Percentiles rank a stretch among this genome's conserved stretches.
Evolutionary conservation across 73 alveolate genomes (phyloP).

Genomic region (Loxodes magnus): DNA sequence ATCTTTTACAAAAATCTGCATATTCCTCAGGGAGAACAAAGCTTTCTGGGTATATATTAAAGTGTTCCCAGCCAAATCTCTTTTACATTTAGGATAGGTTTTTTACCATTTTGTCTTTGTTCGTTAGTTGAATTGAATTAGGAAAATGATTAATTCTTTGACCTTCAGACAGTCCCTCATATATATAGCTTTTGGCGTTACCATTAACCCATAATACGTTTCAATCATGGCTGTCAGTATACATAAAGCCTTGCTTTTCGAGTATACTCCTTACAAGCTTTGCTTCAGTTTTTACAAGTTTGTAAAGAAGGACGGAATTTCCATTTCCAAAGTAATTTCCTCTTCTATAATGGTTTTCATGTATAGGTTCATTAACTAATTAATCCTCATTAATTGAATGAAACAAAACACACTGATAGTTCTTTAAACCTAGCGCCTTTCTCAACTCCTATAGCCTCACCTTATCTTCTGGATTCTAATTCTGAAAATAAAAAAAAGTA

Average conservation of each 20-base stretch:
- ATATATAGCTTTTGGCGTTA: constrained; percentile 20
- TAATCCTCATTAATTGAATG: constrained; percentile 5
- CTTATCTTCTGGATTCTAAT: too few relatives aligned
- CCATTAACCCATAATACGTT: constrained; percentile 44
- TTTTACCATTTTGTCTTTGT: constrained; percentile 43
- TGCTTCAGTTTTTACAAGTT: constrained; percentile 42
- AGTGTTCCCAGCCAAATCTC: constrained; percentile 33
- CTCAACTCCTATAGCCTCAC: too few relatives aligned
- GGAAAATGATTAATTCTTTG: constrained; percentile 56
- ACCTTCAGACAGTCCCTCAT: constrained; percentile 4
- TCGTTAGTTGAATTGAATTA: constrained; percentile 54
- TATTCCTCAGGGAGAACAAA: constrained; percentile 50
- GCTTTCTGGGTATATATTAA: constrained; percentile 57
- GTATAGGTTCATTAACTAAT: neutral
- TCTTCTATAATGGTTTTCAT: neutral
- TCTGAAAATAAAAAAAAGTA: too few relatives aligned
- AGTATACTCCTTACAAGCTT: constrained; percentile 26
- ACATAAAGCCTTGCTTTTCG: constrained; percentile 28
- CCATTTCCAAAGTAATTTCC: neutral
- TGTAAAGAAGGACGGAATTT: constrained; percentile 3
- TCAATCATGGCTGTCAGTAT: constrained; percentile 61
- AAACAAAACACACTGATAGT: too few relatives aligned
- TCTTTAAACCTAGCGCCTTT: too few relatives aligned
- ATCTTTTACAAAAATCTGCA: constrained; percentile 22
- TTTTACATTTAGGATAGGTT: constrained; percentile 44